These are phyloP conservation scores for Fragaria iinumae DNA, from an alignment of 306 rosid genomes.

Conservation along the genomic window DNA sequence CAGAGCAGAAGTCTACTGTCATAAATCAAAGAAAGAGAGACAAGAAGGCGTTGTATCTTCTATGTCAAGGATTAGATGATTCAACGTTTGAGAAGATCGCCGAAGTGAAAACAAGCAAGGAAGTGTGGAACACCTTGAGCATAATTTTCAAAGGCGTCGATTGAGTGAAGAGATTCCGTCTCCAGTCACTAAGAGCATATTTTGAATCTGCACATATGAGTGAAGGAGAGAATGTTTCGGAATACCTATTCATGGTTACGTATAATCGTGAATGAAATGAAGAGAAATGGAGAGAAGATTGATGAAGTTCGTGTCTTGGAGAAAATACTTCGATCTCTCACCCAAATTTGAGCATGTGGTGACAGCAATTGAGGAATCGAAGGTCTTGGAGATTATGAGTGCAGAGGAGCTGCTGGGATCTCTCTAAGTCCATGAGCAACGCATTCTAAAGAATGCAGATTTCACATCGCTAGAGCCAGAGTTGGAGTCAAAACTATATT, in stretches of 20 bases:
- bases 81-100: not conserved
- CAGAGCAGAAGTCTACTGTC: not conserved
- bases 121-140: not conserved
- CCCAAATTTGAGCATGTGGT: too few species aligned
- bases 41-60: not conserved
- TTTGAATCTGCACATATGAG: not conserved
- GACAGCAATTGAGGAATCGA: too few species aligned
- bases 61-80: not conserved
- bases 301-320: not conserved
- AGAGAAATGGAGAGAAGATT: not conserved
- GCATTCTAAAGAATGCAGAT: too few species aligned
- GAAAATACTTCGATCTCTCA: not conserved
- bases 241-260: not conserved
- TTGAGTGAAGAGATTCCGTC: not conserved
- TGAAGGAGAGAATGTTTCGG: not conserved
- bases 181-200: not conserved
- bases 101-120: not conserved
- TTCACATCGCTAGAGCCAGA: too few species aligned
- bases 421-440: too few species aligned
- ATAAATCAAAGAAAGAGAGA: not conserved
- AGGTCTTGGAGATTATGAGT: too few species aligned
- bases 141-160: not conserved
- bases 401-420: too few species aligned
- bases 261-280: not conserved
- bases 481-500: too few species aligned